Evolutionary conservation across 139 green algal species (phyloP).

Genomic region (Deuterostichococcus epilithicus): DNA sequence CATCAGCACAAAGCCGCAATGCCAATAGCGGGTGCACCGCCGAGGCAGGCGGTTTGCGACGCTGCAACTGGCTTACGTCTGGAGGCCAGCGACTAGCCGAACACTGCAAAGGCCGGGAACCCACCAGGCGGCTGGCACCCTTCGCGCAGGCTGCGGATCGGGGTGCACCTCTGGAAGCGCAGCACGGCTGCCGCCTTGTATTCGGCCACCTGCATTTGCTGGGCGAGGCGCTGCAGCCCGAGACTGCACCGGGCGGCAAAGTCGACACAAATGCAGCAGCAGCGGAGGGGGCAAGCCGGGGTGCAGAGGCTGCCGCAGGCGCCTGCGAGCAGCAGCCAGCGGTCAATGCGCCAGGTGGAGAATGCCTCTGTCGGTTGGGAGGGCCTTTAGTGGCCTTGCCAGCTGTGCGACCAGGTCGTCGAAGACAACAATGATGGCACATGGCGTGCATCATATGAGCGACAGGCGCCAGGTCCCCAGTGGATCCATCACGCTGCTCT

Average conservation of each 20-base stretch:
- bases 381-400: background rate
- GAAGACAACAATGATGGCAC: background rate
- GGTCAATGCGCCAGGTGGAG: background rate
- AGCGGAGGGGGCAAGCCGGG: background rate
- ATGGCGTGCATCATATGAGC: background rate
- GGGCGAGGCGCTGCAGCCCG: background rate
- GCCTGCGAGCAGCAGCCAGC: background rate
- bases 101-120: too few relatives aligned
- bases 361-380: background rate
- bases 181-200: slow-evolving; percentile 5
- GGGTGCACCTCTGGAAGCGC: slow-evolving; percentile 7
- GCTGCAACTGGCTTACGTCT: too few relatives aligned
- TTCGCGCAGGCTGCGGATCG: background rate
- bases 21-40: too few relatives aligned
- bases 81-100: too few relatives aligned
- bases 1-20: too few relatives aligned
- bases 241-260: background rate
- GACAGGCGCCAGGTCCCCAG: background rate
- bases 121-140: too few relatives aligned
- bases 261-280: background rate
- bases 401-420: background rate
- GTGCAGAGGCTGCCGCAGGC: slow-evolving; percentile 1
- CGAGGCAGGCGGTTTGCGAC: too few relatives aligned
- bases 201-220: slow-evolving; percentile 2
- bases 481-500: background rate